Evolutionary conservation across 257 asterid genomes (phyloP), one percentile per base, ranked within the genome.

Genomic region (Mentha longifolia): DNA sequence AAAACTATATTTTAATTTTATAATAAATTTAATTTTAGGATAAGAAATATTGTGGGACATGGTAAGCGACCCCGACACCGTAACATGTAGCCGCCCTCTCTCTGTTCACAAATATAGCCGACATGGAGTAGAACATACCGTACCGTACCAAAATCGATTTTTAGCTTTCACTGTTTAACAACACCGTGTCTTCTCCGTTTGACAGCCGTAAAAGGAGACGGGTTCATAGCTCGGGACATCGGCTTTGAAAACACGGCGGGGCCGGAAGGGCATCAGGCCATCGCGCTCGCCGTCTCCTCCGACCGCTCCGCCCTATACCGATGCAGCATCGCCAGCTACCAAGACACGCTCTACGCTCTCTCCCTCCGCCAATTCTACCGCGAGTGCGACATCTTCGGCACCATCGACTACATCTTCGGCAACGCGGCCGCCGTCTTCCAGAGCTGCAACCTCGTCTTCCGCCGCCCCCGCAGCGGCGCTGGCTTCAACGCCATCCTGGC

Each of bases 341-440:
- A 85, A 50, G 90, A 85, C 80, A 80, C 90, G 0, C 86, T 85
- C n/a, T 85, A 85, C 72, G 84, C 76, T 10, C 88, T 74, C 72
- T 80, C 87, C 60, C 83, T 78, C 42, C 86, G 87, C n/a, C 90
- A 85, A 22, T 85, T 85, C 78, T 85, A 78, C 69, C 54, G 73
- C 33, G 63, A 35, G 5, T 85, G 85, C 72, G 30, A 25, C 37
- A 68, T 85, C 42, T 31, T 74, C 31, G 87, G 90, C 17, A 85
- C 90, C 2, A 82, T 85, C 2, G 87, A 82, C 63, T 85, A 78
- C 81, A 82, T 85, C 20, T 85, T 85, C 60, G 87, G 85, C 5
- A 78, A 82, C 65, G 84, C 84, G 0, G 84, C 76, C 0, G 85
- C 56, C 3, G 79, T 82, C 7, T 47, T 85, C 30, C 89, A 85